phyloP scores from a whole-genome alignment of 2,329 filamentous ascomycete genomes.

The Hymenoscyphus fructigenus region DNA sequence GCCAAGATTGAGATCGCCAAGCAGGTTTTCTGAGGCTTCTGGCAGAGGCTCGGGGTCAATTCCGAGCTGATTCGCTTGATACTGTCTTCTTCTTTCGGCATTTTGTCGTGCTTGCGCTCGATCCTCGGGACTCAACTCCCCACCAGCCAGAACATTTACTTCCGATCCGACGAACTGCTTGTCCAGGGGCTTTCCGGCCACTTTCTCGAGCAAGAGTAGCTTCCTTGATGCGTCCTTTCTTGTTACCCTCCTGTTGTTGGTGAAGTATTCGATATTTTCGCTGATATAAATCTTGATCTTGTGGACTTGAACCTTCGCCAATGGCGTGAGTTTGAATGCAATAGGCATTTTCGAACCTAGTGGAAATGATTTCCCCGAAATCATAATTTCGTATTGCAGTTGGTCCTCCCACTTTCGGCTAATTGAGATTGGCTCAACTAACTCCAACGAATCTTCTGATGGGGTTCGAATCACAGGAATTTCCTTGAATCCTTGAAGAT shows the following conservation, averaged over 20 bases:
- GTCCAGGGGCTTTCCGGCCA: conserved; percentile 60
- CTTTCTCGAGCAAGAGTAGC: conserved; percentile 69
- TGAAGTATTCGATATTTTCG: conserved; percentile 72
- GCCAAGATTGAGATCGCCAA: conserved; percentile 58
- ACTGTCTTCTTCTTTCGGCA: conserved; percentile 37
- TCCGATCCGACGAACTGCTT: conserved; percentile 67
- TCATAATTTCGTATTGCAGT: conserved; percentile 74
- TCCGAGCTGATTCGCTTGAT: conserved; percentile 55
- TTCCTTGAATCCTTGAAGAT: conserved; percentile 66
- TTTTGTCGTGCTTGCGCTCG: conserved; percentile 37
- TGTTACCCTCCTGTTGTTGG: conserved; percentile 65
- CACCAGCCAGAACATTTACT: conserved; percentile 64
- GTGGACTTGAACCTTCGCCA: conserved; percentile 73
- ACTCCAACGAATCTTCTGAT: conserved; percentile 67
- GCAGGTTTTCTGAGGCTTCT: conserved; percentile 53
- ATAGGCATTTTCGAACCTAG: conserved; percentile 70
- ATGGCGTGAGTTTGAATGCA: conserved; percentile 71
- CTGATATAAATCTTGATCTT: conserved; percentile 72
- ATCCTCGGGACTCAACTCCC: conserved; percentile 58
- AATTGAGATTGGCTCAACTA: conserved; percentile 74
- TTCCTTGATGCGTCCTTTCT: conserved; percentile 66
- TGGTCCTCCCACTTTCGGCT: conserved; percentile 76
- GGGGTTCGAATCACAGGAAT: conserved; percentile 68
- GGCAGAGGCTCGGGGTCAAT: conserved; percentile 39
- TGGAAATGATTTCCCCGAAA: conserved; percentile 74